Percentiles rank a stretch among this genome's conserved stretches.
phyloP scores from a whole-genome alignment of 805 yeast species.

The Maudiozyma barnettii region DNA sequence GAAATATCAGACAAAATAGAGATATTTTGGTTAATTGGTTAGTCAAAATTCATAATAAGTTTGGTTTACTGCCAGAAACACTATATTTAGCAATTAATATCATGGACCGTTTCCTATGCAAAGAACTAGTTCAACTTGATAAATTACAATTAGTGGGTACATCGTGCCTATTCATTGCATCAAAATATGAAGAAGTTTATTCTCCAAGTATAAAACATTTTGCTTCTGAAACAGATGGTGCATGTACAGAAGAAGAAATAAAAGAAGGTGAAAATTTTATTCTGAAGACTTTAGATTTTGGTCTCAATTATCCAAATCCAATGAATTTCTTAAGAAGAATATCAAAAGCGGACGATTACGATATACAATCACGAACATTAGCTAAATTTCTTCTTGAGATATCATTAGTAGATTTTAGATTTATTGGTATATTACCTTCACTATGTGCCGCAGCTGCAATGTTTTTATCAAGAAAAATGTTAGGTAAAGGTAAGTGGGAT shows the following conservation, averaged over 20 bases:
- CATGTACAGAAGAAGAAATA: slow-evolving; percentile 73
- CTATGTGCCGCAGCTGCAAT: slow-evolving; percentile 83
- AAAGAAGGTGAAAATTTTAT: slow-evolving; percentile 79
- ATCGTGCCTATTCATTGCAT: slow-evolving; percentile 78
- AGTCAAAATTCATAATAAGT: slow-evolving; percentile 78
- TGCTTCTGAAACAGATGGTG: slow-evolving; percentile 80
- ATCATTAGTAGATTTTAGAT: slow-evolving; percentile 66
- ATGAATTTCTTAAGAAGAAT: slow-evolving; percentile 87
- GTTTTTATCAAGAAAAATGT: slow-evolving; percentile 72
- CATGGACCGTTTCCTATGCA: slow-evolving; percentile 78
- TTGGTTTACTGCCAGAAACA: slow-evolving; percentile 80
- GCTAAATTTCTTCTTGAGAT: slow-evolving; percentile 83
- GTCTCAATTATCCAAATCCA: slow-evolving; percentile 82
- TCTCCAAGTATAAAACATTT: slow-evolving; percentile 81
- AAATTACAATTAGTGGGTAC: slow-evolving; percentile 80
- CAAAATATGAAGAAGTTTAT: slow-evolving; percentile 88
- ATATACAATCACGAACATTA: slow-evolving; percentile 78
- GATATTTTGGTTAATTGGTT: slow-evolving; percentile 90
- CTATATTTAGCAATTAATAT: slow-evolving; percentile 73
- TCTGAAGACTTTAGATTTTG: slow-evolving; percentile 62
- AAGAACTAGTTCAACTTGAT: slow-evolving; percentile 68
- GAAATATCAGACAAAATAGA: slow-evolving; percentile 41
- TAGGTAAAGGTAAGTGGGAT: slow-evolving; percentile 68
- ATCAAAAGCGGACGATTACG: slow-evolving; percentile 90
- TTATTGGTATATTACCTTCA: slow-evolving; percentile 72